Base-by-base conservation (phyloP, 345 rosid genomes). In the Eucalyptus albens region DNA sequence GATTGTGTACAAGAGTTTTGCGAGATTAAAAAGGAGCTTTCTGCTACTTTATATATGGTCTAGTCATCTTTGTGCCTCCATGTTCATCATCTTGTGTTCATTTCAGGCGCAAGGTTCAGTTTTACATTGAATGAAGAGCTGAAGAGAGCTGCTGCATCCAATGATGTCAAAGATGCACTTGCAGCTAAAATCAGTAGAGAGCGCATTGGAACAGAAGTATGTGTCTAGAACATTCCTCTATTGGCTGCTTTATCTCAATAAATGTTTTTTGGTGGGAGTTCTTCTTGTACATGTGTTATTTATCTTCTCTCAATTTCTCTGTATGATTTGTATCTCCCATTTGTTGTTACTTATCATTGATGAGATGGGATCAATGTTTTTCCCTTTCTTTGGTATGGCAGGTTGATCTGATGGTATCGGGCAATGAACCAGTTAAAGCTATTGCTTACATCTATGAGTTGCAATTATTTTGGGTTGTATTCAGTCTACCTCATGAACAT, bases 151-250 rank as follows among this genome's bases (percentile, higher is more conserved):
- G 99, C 97, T 87, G 93, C 96, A 55, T 90, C 92, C 86, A 95
- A 96, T 86, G 97, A 97, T 77, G 99, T 97, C 88, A 97, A 92
- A 93, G 89, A 91, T 81, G 97, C 99, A 90, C 99, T 97, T 93
- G 95, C 94, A 77, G 95, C 94, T 88, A 97, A 97, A 94, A 92
- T 97, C 87, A 97, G 99, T 92, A 96, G 94, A 94, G 99, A 97
- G 94, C 99, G 99, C 86, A 90, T 97, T 12, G 99, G 99, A 87
- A 93, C 92, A 89, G 99, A 97, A 94, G 98, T 97, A 94, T 89
- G 95, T 94, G 86, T 14, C 12, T 87, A 87, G 9, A 86, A 87
- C 88, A 24, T 67, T 89, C 80, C 33, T 85, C 44, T 14, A 50
- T 86, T 37, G 26, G 65, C 67, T 86, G 83, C 24, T 86, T 37